Evolutionary conservation across 495 filamentous ascomycete genomes (phyloP), one percentile per base, ranked within the genome.

Genomic region (Penicillium malachiteum): DNA sequence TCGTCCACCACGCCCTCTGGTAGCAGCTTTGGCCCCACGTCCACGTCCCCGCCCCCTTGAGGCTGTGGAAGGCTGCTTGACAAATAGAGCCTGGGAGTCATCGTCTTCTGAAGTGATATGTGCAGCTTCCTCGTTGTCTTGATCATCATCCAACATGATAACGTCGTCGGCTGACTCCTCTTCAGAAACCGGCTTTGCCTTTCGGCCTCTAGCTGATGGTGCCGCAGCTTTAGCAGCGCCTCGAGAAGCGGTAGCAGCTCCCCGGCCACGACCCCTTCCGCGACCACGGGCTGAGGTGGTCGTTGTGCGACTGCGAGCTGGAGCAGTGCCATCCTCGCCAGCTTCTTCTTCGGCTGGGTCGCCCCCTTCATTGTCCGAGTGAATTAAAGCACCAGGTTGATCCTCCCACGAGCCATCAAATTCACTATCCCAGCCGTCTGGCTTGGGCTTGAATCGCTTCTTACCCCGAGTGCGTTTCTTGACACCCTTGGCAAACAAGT

Each of bases 321-420:
- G 53, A 18, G 64, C 66, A 12, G 71, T 58, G 52, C 75, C 69
- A 56, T 69, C 71, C 44, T 81, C 75, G 33, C 69, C 74, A 55
- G 76, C 71, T 16, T 79, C 76, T 58, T 82, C 72, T 50, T 74
- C 70, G 34, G 65, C 68, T 13, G 75, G 69, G 58, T 71, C 66
- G 48, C 73, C 66, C 10, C 81, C 81, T 45, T 80, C 81, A 37
- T 77, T 75, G 43, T 86, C 81, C 3, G 78, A 79, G 56, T 74
- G 75, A 37, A 82, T 76, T n/a, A 88, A 71, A 10, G 90, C 90
- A 0, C 83, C 84, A 0, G 87, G 84, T 52, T 91, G 83, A 54
- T 94, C 88, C 41, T 84, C 84, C 94, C 94, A 97, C 32, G 77
- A 69, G 35, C 95, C 94, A 50, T 96, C 86, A 35, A 90, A 67